Conservation (phyloP, 345 rosid species). For the Citrus sp. region DNA sequence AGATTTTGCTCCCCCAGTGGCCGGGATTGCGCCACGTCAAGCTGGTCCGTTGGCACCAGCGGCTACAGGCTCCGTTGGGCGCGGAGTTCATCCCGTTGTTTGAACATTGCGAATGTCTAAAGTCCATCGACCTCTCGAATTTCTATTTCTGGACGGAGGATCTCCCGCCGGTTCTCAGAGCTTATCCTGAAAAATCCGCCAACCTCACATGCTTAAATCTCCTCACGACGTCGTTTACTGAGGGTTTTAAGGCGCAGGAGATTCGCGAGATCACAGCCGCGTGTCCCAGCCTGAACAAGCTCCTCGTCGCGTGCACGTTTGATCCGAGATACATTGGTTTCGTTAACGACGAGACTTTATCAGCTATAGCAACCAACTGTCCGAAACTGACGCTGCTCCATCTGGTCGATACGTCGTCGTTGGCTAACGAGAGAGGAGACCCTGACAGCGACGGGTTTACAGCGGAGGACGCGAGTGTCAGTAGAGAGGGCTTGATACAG, state of each 20-base stretch:
- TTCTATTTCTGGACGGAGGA: conserved; percentile 96
- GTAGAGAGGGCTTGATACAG: conserved; percentile 36
- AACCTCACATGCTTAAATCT: conserved; percentile 56
- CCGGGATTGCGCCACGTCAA: conserved; percentile 49
- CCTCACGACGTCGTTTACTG: conserved; percentile 58
- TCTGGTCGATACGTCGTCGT: conserved; percentile 52
- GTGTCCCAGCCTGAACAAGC: conserved; percentile 52
- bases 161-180: conserved; percentile 68
- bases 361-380: conserved; percentile 56
- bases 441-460: conserved; percentile 42
- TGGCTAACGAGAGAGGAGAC: conserved; percentile 40
- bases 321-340: conserved; percentile 74
- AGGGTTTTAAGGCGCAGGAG: conserved; percentile 75
- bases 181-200: conserved; percentile 38
- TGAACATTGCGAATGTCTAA: conserved; percentile 43
- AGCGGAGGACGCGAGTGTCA: conserved; percentile 57
- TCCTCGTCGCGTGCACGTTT: conserved; percentile 69
- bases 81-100: conserved; percentile 58
- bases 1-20: conserved; percentile 65
- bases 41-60: conserved; percentile 87
- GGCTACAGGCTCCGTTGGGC: conserved; percentile 41
- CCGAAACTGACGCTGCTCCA: conserved; percentile 59
- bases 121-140: conserved; percentile 56
- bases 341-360: conserved; percentile 70
- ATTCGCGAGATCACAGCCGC: conserved; percentile 51